These are phyloP conservation scores for Chrysosphaeria jannelii DNA, from an alignment of 2,329 filamentous ascomycete genomes.

Conservation along the genomic window DNA sequence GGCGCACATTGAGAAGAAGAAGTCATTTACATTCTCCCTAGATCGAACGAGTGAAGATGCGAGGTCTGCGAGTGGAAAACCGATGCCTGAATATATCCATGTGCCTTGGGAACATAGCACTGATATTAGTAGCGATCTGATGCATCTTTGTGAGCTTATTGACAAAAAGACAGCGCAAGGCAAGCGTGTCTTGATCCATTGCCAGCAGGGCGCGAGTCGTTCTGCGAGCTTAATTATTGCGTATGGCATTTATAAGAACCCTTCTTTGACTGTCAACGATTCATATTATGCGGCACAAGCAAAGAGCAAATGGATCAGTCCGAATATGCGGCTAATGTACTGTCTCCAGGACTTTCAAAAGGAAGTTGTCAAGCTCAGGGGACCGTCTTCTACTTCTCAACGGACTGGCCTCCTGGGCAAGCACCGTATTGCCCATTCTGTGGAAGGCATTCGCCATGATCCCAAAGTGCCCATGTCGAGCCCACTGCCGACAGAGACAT, in stretches of 20 bases:
- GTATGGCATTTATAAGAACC: constrained; percentile 55
- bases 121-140: constrained; percentile 50
- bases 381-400: constrained; percentile 14
- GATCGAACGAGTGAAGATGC: constrained; percentile 8
- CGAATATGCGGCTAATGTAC: constrained; percentile 81
- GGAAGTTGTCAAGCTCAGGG: constrained; percentile 21
- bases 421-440: constrained; percentile 28
- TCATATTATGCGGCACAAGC: constrained; percentile 56
- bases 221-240: constrained; percentile 69
- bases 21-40: constrained; percentile 4
- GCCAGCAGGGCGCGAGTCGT: constrained; percentile 60
- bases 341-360: constrained; percentile 60
- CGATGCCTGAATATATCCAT: constrained; percentile 58
- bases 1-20: background rate
- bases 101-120: constrained; percentile 76
- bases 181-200: constrained; percentile 58
- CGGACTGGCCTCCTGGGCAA: constrained; percentile 24
- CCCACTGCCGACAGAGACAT: constrained; percentile 24
- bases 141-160: constrained; percentile 45
- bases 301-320: constrained; percentile 65
- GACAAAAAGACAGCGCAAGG: constrained; percentile 40
- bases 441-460: constrained; percentile 21
- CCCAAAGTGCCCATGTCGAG: constrained; percentile 29
- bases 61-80: no score
- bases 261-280: constrained; percentile 48